Percentiles rank a stretch among this genome's conserved stretches.
phyloP scores from a whole-genome alignment of 768 basidiomycete genomes.

The Collybia sordida region DNA sequence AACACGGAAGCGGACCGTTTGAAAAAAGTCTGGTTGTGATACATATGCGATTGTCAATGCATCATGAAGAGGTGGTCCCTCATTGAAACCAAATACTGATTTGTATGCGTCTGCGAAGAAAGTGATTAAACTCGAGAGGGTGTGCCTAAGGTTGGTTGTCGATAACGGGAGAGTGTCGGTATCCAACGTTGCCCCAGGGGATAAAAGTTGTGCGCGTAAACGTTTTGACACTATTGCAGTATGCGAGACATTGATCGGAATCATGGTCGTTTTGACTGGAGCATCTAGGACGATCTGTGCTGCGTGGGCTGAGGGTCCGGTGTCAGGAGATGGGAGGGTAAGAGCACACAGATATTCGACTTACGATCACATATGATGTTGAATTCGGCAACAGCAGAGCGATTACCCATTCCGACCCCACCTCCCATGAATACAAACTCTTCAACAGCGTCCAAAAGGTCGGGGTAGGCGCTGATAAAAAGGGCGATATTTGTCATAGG shows the following conservation, averaged over 20 bases:
- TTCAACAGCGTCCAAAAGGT: conserved; percentile 54
- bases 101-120: conserved; percentile 77
- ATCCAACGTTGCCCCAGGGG: conserved; percentile 20
- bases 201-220: conserved; percentile 54
- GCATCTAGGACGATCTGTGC: conserved; percentile 77
- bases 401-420: conserved; percentile 82
- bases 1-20: conserved; percentile 63
- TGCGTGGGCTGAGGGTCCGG: conserved; percentile 60
- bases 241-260: conserved; percentile 88
- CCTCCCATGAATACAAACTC: conserved; percentile 90
- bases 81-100: conserved; percentile 74
- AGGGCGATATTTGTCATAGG: conserved; percentile 84
- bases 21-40: conserved; percentile 66
- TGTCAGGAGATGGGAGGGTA: not conserved
- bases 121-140: conserved; percentile 69
- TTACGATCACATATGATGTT: conserved; percentile 82
- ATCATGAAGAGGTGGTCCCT: conserved; percentile 88
- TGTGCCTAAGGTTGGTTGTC: conserved; percentile 57
- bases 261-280: conserved; percentile 70
- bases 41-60: conserved; percentile 81
- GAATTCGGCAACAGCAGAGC: conserved; percentile 78
- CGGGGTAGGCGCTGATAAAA: conserved; percentile 56
- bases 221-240: conserved; percentile 69
- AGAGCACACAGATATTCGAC: conserved; percentile 21
- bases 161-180: conserved; percentile 29